These are phyloP conservation scores for Candida silvicultrix DNA, from an alignment of 805 yeast species.

Conservation along the genomic window DNA sequence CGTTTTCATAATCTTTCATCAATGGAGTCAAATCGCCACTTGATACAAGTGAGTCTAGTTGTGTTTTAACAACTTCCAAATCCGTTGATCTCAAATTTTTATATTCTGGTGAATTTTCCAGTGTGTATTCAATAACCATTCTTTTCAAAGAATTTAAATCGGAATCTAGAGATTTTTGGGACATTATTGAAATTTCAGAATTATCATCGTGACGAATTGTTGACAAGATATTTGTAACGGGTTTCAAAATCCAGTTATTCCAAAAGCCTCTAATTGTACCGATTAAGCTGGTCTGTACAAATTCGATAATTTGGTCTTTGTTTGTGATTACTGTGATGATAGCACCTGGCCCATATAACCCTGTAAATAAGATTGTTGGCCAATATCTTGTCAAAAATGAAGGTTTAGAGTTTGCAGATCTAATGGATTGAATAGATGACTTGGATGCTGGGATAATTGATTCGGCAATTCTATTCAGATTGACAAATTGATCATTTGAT, in stretches of 20 bases:
- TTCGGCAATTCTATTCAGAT: neutral
- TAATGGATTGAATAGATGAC: neutral
- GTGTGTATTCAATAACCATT: conserved; percentile 74
- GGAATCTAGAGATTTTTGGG: conserved; percentile 70
- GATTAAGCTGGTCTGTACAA: conserved; percentile 52
- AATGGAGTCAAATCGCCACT: conserved; percentile 77
- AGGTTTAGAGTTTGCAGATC: conserved; percentile 29
- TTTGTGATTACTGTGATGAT: conserved; percentile 39
- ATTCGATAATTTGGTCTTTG: conserved; percentile 44
- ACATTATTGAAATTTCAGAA: conserved; percentile 67
- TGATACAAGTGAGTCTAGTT: conserved; percentile 43
- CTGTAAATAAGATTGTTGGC: conserved; percentile 44
- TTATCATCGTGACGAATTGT: conserved; percentile 83
- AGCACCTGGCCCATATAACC: conserved; percentile 50
- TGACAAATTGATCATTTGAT: neutral
- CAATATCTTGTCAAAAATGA: conserved; percentile 48
- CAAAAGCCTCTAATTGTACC: conserved; percentile 65
- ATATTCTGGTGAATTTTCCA: conserved; percentile 26
- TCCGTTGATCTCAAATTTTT: conserved; percentile 18
- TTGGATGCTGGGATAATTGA: neutral
- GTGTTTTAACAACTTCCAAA: conserved; percentile 16
- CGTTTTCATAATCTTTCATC: conserved; percentile 74
- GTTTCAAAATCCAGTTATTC: conserved; percentile 79
- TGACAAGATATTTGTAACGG: conserved; percentile 61
- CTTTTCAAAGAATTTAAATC: conserved; percentile 79